Evolutionary conservation across 345 rosid genomes (phyloP), one percentile per base, ranked within the genome.

Genomic region (Aegle marmelos): DNA sequence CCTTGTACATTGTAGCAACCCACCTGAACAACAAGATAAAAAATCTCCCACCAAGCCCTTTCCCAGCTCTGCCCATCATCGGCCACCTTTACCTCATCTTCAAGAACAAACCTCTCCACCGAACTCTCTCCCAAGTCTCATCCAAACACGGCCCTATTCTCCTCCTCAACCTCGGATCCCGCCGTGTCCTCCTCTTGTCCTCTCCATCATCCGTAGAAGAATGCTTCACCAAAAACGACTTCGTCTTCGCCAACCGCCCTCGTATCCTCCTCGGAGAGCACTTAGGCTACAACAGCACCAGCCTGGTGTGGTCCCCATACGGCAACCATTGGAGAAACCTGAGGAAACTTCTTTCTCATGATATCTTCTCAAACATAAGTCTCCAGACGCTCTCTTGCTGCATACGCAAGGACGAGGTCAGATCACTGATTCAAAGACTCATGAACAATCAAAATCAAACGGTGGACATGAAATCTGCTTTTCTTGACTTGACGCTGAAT

Each of bases 291-390:
- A 77, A 79, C 69, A 34, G 16, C 76, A 76, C 79, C 7, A 30
- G 41, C 59, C 64, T 81, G 33, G 24, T 4, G n/a, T 82, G 84
- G 86, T 74, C 88, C 6, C 39, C 86, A 7, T 80, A 79, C 14
- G 84, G 86, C 2, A 74, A 68, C 36, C 83, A 77, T 72, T 82
- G 87, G 85, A 73, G 82, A 66, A 85, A 82, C 72, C 75, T 82
- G 19, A 68, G 87, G 34, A 73, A 75, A 17, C 67, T 85, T 1
- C 66, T 77, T 4, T 58, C 82, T 6, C 45, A 66, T 3, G 82
- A 82, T 34, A n/a, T 85, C 9, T 41, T 85, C 9, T 85, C 88
- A 3, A 37, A 82, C 25, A 33, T 68, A 22, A 82, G 84, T 76
- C 75, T 80, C 16, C 85, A 77, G 48, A 45, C 37, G 76, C 64